Evolutionary conservation across 371 early-diverging fungal genomes (phyloP).

Genomic region (Zopfochytrium polystomum): DNA sequence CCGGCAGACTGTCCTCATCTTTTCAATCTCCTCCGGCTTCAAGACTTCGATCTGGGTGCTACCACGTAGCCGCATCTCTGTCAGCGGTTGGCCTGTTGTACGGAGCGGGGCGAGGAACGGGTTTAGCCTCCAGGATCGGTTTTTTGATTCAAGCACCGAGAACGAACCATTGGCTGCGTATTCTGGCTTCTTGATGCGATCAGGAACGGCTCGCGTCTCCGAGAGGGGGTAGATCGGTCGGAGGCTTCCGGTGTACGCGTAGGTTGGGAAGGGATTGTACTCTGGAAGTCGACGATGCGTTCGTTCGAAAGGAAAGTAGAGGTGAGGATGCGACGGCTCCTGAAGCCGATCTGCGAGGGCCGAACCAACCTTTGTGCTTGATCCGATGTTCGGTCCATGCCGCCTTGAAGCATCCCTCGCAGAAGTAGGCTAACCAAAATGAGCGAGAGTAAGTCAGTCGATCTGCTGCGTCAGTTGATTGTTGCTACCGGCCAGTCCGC

Average conservation of each 20-base stretch:
- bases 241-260: constrained; percentile 75
- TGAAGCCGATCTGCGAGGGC: background rate
- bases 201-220: constrained; percentile 70
- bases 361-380: constrained; percentile 30
- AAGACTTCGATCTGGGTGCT: constrained; percentile 64
- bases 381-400: constrained; percentile 68
- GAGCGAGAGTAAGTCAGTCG: too few species aligned
- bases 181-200: constrained; percentile 74
- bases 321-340: background rate
- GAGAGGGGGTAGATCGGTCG: constrained; percentile 86
- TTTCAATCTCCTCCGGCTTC: constrained; percentile 68
- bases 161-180: constrained; percentile 54
- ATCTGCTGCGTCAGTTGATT: too few species aligned
- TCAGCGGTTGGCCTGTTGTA: constrained; percentile 58
- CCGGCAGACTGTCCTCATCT: constrained; percentile 74
- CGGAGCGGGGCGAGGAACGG: background rate
- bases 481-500: too few species aligned
- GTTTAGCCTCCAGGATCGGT: background rate
- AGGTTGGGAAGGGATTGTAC: constrained; percentile 75
- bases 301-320: too few species aligned
- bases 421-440: constrained; percentile 31
- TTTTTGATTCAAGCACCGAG: background rate
- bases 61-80: constrained; percentile 64
- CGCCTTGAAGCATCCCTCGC: constrained; percentile 70
- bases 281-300: constrained; percentile 7